Evolutionary conservation across 345 rosid genomes (phyloP), one percentile per base, ranked within the genome.

Genomic region (Erucastrum elatum): DNA sequence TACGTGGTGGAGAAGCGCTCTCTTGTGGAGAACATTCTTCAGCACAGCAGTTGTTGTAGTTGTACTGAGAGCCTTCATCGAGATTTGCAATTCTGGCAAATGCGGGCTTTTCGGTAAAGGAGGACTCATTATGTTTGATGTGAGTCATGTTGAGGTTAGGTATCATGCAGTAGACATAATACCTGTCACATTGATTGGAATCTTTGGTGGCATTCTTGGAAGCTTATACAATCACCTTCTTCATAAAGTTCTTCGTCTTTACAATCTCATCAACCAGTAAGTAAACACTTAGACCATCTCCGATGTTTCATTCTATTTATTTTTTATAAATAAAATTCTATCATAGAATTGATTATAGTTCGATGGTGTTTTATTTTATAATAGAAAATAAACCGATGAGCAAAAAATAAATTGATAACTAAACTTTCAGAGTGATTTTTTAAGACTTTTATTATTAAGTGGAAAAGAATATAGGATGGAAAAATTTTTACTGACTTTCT

Each of bases 1-100:
- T 4, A 90, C 98, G 1, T 94, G 98, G 98, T 94, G 98, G 98
- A 87, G 97, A 84, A 94, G 97, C 55, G 87, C 98, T 26, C 88
- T 94, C 6, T 83, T 94, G 10, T 94, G 98, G 98, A 81, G 98
- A 74, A 88, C 92, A 31, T 92, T 94, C 90, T 94, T 94, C 73
- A 92, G 96, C 77, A 89, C 98, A 12, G 98, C 98, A 5, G 81
- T 92, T 0, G 94, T 88, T 4, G 96, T 85, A 75, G 91, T 94
- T 15, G 87, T 90, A 70, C 87, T 94, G 3, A 87, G 98, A 76
- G 94, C 77, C 31, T 94, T 92, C 85, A 94, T 92, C 6, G 96
- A 92, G 77, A 81, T 88, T 34, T 94, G 98, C 84, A 87, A 81
- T 34, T 78, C 89, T 6, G 96, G 94, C 17, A 85, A 84, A 35